A percentile compares a stretch with the other conserved stretches of the same genome.
Conservation (phyloP, 2,329 filamentous ascomycete genomes). For the Aureobasidium subglaciale region DNA sequence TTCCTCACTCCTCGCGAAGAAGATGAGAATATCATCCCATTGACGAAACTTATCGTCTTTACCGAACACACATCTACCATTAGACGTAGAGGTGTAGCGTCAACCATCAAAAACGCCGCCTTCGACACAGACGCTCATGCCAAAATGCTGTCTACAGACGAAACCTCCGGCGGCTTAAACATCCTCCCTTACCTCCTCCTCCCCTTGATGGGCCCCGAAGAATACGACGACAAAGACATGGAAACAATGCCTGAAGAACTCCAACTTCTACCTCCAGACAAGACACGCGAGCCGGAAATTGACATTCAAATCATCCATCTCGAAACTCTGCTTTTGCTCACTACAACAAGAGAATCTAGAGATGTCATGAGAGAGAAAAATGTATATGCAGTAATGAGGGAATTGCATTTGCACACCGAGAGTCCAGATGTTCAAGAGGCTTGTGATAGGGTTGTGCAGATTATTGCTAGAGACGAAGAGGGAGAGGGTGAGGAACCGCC, state of each 20-base stretch:
- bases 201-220: constrained; percentile 80
- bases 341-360: constrained; percentile 67
- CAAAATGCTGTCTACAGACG: constrained; percentile 26
- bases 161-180: constrained; percentile 61
- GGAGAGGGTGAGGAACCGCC: constrained; percentile 41
- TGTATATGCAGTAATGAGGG: constrained; percentile 83
- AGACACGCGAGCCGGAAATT: constrained; percentile 70
- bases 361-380: constrained; percentile 68
- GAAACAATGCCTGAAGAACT: constrained; percentile 82
- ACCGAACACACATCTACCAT: constrained; percentile 82
- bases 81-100: constrained; percentile 87
- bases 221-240: constrained; percentile 80
- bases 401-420: constrained; percentile 71
- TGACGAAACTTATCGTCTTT: constrained; percentile 89
- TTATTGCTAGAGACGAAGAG: constrained; percentile 75
- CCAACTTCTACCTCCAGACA: constrained; percentile 83
- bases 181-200: constrained; percentile 83
- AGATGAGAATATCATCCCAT: constrained; percentile 69
- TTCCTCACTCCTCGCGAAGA: constrained; percentile 55
- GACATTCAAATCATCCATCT: constrained; percentile 79
- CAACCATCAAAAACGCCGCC: constrained; percentile 86
- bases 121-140: constrained; percentile 73
- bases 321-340: constrained; percentile 78
- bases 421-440: constrained; percentile 75
- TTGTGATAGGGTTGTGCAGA: constrained; percentile 83